Evolutionary conservation across 441 rosid species (phyloP).

Genomic region (Pelargonium citronellum): DNA sequence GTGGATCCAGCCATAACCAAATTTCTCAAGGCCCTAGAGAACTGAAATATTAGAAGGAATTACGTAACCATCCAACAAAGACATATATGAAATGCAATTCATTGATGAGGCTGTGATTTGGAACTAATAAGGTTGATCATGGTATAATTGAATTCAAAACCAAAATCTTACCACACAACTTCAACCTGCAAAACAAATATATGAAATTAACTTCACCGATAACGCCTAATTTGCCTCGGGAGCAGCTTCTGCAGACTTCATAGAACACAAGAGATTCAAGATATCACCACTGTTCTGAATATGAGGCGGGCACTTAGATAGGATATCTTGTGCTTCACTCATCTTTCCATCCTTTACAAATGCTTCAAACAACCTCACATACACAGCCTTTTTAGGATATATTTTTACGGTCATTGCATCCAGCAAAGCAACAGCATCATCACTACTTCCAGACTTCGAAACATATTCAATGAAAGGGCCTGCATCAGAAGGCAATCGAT

Average conservation of each 20-base stretch:
- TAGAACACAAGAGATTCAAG: constrained; percentile 60
- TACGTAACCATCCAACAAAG: not conserved
- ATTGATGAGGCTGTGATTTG: constrained; percentile 4
- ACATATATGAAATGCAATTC: not conserved
- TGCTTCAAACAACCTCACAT: constrained; percentile 54
- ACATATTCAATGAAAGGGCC: constrained; percentile 58
- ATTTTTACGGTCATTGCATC: constrained; percentile 55
- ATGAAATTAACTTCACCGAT: constrained; percentile 12
- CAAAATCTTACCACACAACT: constrained; percentile 21
- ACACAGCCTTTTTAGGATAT: constrained; percentile 68
- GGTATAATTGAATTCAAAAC: constrained; percentile 18
- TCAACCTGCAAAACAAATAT: constrained; percentile 16
- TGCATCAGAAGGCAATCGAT: constrained; percentile 67
- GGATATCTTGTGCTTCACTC: constrained; percentile 61
- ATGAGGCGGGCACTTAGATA: constrained; percentile 56
- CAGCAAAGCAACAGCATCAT: constrained; percentile 55
- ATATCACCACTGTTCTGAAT: constrained; percentile 75
- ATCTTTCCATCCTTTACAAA: constrained; percentile 57
- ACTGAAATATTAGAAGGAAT: not conserved
- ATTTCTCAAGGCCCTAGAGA: not conserved
- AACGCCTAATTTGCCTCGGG: constrained; percentile 28
- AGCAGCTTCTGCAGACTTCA: constrained; percentile 35
- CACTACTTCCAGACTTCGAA: constrained; percentile 60
- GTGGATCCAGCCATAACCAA: not conserved
- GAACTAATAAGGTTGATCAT: constrained; percentile 13